Conservation (phyloP, 2,329 filamentous ascomycete species). For the Hymenoscyphus occultus region DNA sequence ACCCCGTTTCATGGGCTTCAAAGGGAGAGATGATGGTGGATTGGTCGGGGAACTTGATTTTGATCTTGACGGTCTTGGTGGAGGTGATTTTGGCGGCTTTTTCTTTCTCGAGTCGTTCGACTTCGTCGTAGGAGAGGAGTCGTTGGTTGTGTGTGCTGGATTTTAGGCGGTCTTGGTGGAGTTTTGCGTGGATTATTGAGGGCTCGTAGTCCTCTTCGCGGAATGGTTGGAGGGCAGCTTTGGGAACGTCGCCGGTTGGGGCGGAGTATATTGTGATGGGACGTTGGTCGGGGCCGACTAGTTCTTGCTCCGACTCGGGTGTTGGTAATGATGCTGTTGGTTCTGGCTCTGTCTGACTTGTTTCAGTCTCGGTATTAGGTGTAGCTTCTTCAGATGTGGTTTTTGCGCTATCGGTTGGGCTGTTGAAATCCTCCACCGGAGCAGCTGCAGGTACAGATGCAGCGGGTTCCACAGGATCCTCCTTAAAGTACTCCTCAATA, state of each 20-base stretch:
- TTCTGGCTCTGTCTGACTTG: background rate
- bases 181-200: constrained; percentile 71
- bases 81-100: constrained; percentile 63
- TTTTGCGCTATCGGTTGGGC: background rate
- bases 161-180: constrained; percentile 67
- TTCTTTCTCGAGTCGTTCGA: constrained; percentile 65
- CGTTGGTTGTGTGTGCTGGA: constrained; percentile 67
- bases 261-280: constrained; percentile 74
- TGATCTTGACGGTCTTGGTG: constrained; percentile 68
- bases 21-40: constrained; percentile 73
- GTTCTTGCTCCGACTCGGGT: constrained; percentile 9
- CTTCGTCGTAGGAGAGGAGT: constrained; percentile 77
- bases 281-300: constrained; percentile 38
- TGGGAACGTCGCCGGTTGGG: constrained; percentile 69
- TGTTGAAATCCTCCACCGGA: background rate
- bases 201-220: constrained; percentile 75
- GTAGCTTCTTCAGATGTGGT: background rate
- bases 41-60: constrained; percentile 85
- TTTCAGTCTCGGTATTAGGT: background rate
- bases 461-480: constrained; percentile 18
- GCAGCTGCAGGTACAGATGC: background rate
- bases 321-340: background rate
- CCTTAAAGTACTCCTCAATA: constrained; percentile 71
- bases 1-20: constrained; percentile 63
- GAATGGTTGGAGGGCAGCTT: constrained; percentile 64